These are phyloP conservation scores for Arachnopeziza araneosa DNA, from an alignment of 2,329 filamentous ascomycete genomes.

Conservation along the genomic window DNA sequence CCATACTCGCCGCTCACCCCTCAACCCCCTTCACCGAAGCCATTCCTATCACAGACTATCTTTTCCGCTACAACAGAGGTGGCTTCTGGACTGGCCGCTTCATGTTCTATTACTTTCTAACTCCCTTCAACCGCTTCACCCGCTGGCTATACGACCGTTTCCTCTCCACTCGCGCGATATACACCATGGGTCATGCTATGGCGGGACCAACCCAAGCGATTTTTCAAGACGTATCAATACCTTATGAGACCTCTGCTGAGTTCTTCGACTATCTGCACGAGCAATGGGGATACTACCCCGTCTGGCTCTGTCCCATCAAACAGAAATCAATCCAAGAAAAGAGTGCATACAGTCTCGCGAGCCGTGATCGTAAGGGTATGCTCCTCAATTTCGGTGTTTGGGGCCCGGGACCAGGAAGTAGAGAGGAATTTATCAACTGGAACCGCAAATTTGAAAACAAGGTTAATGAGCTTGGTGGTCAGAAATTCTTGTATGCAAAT, in stretches of 20 bases:
- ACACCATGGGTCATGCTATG: conserved; percentile 25
- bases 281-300: conserved; percentile 79
- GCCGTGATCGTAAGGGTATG: neutral
- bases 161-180: conserved; percentile 56
- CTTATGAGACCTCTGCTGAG: conserved; percentile 40
- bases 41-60: conserved; percentile 45
- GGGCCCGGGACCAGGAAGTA: conserved; percentile 62
- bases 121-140: conserved; percentile 53
- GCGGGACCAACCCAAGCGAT: conserved; percentile 35
- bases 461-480: conserved; percentile 62
- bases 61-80: conserved; percentile 59
- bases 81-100: conserved; percentile 63
- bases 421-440: conserved; percentile 52
- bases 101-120: conserved; percentile 53
- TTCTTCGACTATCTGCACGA: conserved; percentile 63
- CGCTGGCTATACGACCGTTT: conserved; percentile 53
- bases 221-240: conserved; percentile 57
- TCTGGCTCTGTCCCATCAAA: neutral
- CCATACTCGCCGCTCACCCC: neutral
- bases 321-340: neutral
- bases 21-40: conserved; percentile 30
- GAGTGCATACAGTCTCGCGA: conserved; percentile 32
- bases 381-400: conserved; percentile 67
- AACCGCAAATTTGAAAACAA: conserved; percentile 69
- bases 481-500: conserved; percentile 84